Evolutionary conservation across 2,329 filamentous ascomycete species (phyloP), one percentile per base, ranked within the genome.

Genomic region (Rhinocladiella mackenziei): DNA sequence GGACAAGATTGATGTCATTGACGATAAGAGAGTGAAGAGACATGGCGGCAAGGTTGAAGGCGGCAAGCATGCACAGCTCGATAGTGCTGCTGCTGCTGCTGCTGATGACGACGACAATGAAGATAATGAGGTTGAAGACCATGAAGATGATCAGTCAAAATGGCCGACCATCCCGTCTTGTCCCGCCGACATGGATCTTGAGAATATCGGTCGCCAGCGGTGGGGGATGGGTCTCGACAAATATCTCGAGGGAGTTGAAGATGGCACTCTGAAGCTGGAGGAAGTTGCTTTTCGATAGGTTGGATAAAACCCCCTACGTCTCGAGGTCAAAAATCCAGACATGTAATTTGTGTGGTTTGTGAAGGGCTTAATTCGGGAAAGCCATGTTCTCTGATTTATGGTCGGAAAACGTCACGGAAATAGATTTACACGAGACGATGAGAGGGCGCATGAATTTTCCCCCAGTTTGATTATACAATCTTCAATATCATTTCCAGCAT

Each of bases 1-100:
- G 4, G 64, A 68, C 20, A 45, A 36, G 30, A 19, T 13, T 3
- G n/a, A 20, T 11, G 19, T 36, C 13, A 23, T 26, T 1, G 43
- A 28, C 5, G 39, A 15, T 6, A 17, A 13, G 13, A 13, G 28
- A 25, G 29, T 32, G 2, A 39, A 30, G 19, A 43, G 45, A 31
- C 38, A 50, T 15, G 48, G 48, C 13, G 48, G 48, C 11, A 25
- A 38, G n/a, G 48, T 28, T 10, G 48, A 50, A 34, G 48, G 48
- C 6, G 39, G 33, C 3, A 39, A 39, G 14, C 48, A 46, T 28
- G 11, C 37, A 10, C 22, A 40, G 5, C 30, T 30, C 2, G 33
- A 29, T 11, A 20, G 9, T 13, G n/a, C n/a, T n/a, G n/a, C n/a
- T n/a, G n/a, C n/a, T n/a, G n/a, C n/a, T n/a, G n/a, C n/a, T n/a